A percentile compares a stretch with the other conserved stretches of the same genome.
Conservation (phyloP, 2,329 filamentous ascomycete genomes). For the Monosporascus sp. region DNA sequence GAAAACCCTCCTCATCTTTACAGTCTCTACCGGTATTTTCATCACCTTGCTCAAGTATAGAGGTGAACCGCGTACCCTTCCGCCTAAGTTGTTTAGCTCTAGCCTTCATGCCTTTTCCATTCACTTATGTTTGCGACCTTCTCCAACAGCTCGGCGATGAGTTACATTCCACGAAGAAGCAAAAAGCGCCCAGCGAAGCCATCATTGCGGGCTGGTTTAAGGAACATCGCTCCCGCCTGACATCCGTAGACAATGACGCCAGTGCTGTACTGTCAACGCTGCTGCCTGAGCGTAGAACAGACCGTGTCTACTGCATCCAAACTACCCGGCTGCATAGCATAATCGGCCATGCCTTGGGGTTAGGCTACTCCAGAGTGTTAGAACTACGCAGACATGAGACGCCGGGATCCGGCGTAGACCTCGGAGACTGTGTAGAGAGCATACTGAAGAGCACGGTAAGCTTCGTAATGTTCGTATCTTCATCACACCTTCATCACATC, state of each 20-base stretch:
- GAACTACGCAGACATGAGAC: slow-evolving; percentile 59
- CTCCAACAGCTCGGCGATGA: slow-evolving; percentile 59
- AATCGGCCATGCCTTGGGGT: slow-evolving; percentile 59
- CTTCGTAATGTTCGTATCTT: slow-evolving; percentile 1
- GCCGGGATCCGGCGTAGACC: slow-evolving; percentile 54
- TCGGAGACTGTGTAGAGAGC: slow-evolving; percentile 65
- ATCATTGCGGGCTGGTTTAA: slow-evolving; percentile 63
- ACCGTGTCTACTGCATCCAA: slow-evolving; percentile 72
- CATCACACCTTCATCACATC: background rate
- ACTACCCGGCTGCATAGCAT: slow-evolving; percentile 56
- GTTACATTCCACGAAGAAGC: slow-evolving; percentile 25
- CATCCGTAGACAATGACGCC: slow-evolving; percentile 49
- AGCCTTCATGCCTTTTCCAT: slow-evolving; percentile 50
- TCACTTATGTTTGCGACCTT: slow-evolving; percentile 67
- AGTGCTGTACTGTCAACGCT: slow-evolving; percentile 68
- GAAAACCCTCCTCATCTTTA: background rate
- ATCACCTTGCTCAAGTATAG: background rate
- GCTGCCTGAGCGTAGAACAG: slow-evolving; percentile 68
- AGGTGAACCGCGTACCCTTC: background rate
- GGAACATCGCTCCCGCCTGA: slow-evolving; percentile 52
- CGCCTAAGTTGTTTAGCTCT: too few relatives aligned
- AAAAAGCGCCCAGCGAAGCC: slow-evolving; percentile 21
- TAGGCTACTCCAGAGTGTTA: slow-evolving; percentile 55
- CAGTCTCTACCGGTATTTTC: background rate
- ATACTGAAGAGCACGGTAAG: slow-evolving; percentile 57